Percentiles rank a stretch among this genome's conserved stretches.
These are phyloP conservation scores for Catharanthus roseus DNA, from an alignment of 257 asterid species.

Conservation along the genomic window DNA sequence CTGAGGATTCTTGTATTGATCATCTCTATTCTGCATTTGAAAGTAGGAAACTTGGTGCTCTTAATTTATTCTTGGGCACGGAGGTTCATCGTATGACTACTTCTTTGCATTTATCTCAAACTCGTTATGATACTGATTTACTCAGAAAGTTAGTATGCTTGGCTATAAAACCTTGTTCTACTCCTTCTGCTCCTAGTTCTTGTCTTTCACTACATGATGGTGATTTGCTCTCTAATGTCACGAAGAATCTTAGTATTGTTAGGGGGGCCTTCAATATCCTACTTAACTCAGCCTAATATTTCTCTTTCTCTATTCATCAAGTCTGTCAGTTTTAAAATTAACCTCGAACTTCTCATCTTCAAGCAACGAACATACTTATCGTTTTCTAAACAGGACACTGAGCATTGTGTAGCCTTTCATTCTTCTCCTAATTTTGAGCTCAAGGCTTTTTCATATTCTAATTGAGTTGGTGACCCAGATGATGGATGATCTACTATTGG, in stretches of 20 bases:
- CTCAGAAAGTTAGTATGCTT: neutral
- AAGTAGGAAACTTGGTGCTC: neutral
- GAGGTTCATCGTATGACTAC: neutral
- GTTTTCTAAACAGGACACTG: neutral
- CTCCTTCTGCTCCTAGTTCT: too few relatives aligned
- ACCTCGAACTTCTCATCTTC: too few relatives aligned
- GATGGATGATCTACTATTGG: too few relatives aligned
- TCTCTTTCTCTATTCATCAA: too few relatives aligned
- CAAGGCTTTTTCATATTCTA: neutral
- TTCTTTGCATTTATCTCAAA: neutral
- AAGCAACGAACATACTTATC: neutral
- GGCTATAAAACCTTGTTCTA: neutral
- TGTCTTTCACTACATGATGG: too few relatives aligned
- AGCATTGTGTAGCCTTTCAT: neutral
- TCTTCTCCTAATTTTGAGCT: neutral
- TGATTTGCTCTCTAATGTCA: neutral
- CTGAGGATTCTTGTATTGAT: neutral
- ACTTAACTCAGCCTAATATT: too few relatives aligned
- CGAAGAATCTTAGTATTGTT: too few relatives aligned
- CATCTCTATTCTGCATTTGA: neutral
- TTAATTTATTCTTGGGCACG: neutral
- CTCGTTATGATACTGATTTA: neutral
- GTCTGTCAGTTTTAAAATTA: neutral
- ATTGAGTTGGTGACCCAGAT: neutral
- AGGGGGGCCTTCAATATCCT: too few relatives aligned